phyloP scores from a whole-genome alignment of 2,329 filamentous ascomycete genomes.

The Juglanconis oblonga region DNA sequence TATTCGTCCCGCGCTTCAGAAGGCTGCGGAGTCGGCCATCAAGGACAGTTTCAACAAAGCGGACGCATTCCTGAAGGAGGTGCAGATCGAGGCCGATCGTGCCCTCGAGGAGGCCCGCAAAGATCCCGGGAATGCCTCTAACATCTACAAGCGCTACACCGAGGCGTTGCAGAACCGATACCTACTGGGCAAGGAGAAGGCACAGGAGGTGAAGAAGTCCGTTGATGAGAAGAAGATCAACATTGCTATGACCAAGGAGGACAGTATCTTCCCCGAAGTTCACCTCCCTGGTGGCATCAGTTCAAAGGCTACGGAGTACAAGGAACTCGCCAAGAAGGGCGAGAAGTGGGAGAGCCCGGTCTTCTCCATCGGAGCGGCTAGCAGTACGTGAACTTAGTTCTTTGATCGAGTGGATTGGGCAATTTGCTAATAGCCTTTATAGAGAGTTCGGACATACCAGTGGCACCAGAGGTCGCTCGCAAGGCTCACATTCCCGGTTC shows the following conservation, averaged over 20 bases:
- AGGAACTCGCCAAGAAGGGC: conserved; percentile 80
- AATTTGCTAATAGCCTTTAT: neutral
- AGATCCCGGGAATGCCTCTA: conserved; percentile 71
- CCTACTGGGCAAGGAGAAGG: conserved; percentile 75
- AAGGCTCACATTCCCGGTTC: conserved; percentile 36
- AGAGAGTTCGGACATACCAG: conserved; percentile 68
- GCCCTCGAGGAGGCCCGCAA: conserved; percentile 63
- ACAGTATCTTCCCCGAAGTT: conserved; percentile 86
- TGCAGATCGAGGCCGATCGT: conserved; percentile 80
- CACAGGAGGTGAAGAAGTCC: conserved; percentile 53
- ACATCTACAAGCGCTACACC: conserved; percentile 84
- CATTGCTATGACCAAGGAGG: conserved; percentile 78
- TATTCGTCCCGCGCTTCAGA: conserved; percentile 79
- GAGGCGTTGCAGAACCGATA: conserved; percentile 71
- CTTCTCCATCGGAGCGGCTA: conserved; percentile 80
- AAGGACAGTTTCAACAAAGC: conserved; percentile 75
- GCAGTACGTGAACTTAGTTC: conserved; percentile 31
- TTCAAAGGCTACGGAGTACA: conserved; percentile 91
- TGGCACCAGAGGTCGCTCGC: conserved; percentile 47
- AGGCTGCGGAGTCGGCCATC: conserved; percentile 85
- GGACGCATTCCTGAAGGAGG: conserved; percentile 68
- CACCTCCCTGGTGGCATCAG: conserved; percentile 84
- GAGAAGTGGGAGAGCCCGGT: conserved; percentile 93
- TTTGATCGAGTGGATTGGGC: neutral
- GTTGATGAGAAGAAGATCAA: conserved; percentile 71